Conservation (phyloP, 768 basidiomycete genomes). For the Suillus spraguei region DNA sequence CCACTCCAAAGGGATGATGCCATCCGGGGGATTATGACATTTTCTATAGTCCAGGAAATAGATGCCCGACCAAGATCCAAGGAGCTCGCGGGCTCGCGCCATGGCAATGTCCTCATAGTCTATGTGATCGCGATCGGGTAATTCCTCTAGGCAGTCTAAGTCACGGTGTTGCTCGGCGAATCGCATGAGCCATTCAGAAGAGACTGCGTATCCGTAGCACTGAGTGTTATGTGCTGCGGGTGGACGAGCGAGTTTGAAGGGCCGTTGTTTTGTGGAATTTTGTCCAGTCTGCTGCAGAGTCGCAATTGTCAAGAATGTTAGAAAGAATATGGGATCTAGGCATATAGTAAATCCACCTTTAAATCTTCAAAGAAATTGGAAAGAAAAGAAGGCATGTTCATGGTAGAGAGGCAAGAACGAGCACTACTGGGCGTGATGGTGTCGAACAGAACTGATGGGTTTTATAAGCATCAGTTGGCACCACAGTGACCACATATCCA, state of each 20-base stretch:
- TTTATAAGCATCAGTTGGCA: too few relatives aligned
- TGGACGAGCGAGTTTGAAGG: background rate
- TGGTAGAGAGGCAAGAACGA: background rate
- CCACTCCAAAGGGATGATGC: background rate
- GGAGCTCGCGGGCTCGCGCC: background rate
- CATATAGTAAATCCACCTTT: background rate
- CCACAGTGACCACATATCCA: too few relatives aligned
- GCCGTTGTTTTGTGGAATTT: background rate
- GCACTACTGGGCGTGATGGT: too few relatives aligned
- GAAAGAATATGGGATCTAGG: background rate
- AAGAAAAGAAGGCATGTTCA: background rate
- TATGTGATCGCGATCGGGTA: background rate
- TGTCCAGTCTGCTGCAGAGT: background rate
- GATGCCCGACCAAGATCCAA: background rate
- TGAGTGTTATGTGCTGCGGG: background rate
- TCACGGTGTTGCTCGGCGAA: background rate
- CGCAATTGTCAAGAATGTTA: background rate
- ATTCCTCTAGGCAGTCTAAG: background rate
- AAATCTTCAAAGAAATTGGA: background rate
- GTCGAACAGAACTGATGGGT: too few relatives aligned
- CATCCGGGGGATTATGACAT: background rate
- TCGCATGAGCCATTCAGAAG: background rate
- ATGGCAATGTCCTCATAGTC: background rate
- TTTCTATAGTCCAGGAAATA: background rate
- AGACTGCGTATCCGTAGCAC: background rate